Base-by-base conservation (phyloP, 306 rosid genomes). In the Corylus americana region DNA sequence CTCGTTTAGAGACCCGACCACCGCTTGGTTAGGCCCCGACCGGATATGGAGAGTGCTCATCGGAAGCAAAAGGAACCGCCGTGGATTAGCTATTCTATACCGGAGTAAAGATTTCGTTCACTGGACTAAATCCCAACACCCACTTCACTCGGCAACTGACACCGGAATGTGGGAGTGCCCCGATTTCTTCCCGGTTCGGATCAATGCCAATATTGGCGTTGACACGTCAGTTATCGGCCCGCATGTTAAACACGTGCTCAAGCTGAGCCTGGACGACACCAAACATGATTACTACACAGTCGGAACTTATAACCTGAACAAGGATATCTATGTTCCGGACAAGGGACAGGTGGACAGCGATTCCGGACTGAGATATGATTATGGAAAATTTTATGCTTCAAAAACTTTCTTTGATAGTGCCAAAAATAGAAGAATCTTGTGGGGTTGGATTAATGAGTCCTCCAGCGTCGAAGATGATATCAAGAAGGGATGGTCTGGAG, bases 331-430 rank as follows among this genome's bases (percentile, higher is more conserved):
- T 59, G 74, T 79, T 67, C 97, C 90, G 2, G 88, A 94, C 76
- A 44, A 67, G 1, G 97, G 92, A 17, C 84, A 86, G 0, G 77
- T 82, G 20, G 82, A 83, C 54, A 79, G 74, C 2, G 71, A 83
- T 54, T 10, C 42, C 0, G 91, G 83, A 1, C 75, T 89, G 55
- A 92, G 98, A 81, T 92, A 89, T 53, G 98, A 94, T 73, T 87
- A 92, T 75, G 98, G 98, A 0, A 92, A 94, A 10, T 94, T 80
- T 13, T 92, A 92, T 80, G 97, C 98, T 39, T 94, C 98, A 4
- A 94, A 94, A 82, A 84, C 94, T 0, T 89, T 92, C 73, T 92
- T 81, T 58, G 98, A 92, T 16, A 80, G 77, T 71, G 76, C 74
- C 6, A 87, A 86, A 55, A 87, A 84, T 12, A 89, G 97, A 73